phyloP scores from a whole-genome alignment of 345 rosid species.

The Pistacia vera region DNA sequence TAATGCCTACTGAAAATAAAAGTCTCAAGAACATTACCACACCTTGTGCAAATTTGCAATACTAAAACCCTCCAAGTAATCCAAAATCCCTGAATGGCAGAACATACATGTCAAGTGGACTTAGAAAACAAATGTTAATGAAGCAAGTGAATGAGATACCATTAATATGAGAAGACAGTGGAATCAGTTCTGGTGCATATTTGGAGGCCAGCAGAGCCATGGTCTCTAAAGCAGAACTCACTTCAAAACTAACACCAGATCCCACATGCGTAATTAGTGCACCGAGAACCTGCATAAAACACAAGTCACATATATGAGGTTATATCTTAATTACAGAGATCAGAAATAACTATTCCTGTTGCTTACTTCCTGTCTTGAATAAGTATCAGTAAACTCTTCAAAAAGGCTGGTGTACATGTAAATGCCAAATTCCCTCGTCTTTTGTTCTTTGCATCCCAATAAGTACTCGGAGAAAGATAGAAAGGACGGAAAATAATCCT shows the following conservation, averaged over 20 bases:
- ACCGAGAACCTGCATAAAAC: constrained; percentile 66
- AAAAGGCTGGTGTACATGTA: constrained; percentile 61
- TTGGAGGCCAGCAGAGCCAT: constrained; percentile 62
- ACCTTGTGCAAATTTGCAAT: constrained; percentile 76
- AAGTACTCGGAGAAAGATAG: constrained; percentile 75
- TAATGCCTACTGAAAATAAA: constrained; percentile 15
- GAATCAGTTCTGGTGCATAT: constrained; percentile 58
- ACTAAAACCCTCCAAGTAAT: constrained; percentile 83
- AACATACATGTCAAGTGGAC: constrained; percentile 16
- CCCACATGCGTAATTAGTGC: constrained; percentile 85
- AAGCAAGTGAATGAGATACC: constrained; percentile 40
- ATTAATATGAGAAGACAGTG: constrained; percentile 77
- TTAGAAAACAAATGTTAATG: background rate
- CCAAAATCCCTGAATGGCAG: constrained; percentile 67
- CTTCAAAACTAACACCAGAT: constrained; percentile 70
- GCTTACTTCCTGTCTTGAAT: constrained; percentile 79
- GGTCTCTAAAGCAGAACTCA: constrained; percentile 71
- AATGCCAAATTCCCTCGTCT: constrained; percentile 69
- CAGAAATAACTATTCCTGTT: background rate
- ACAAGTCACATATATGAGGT: constrained; percentile 11
- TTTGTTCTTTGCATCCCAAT: constrained; percentile 75
- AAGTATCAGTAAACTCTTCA: constrained; percentile 63
- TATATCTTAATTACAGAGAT: constrained; percentile 3
- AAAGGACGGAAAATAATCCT: constrained; percentile 74
- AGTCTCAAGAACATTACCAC: constrained; percentile 14